phyloP scores from a whole-genome alignment of 1,284 basidiomycete genomes.

The Malassezia dermatis region DNA sequence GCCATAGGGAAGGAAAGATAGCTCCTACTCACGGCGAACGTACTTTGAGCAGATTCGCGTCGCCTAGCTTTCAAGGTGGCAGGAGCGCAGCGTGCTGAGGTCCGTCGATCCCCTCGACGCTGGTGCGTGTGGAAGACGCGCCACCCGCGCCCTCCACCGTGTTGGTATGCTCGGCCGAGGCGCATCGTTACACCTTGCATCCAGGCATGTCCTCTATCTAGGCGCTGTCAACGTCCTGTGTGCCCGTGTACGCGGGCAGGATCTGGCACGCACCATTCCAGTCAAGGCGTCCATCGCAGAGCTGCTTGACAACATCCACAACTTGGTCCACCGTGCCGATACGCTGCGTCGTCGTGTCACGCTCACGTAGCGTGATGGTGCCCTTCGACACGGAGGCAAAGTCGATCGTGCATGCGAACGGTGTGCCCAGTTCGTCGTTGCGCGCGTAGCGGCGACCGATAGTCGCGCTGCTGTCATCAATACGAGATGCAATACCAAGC shows the following conservation, averaged over 20 bases:
- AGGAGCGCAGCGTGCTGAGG: neutral
- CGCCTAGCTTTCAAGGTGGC: neutral
- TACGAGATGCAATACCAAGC: slow-evolving; percentile 77
- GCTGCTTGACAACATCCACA: slow-evolving; percentile 58
- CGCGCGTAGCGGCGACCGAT: slow-evolving; percentile 95
- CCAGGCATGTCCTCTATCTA: no score
- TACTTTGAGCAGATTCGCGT: neutral
- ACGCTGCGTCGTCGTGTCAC: slow-evolving; percentile 83
- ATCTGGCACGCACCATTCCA: slow-evolving; percentile 68
- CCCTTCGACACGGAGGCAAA: slow-evolving; percentile 69
- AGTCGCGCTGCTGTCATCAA: slow-evolving; percentile 87
- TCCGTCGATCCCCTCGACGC: neutral
- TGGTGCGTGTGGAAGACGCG: neutral
- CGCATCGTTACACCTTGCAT: neutral
- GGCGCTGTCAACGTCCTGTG: slow-evolving; percentile 54
- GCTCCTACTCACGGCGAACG: neutral
- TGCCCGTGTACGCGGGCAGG: slow-evolving; percentile 74
- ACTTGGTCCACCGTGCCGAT: slow-evolving; percentile 90
- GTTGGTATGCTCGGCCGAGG: slow-evolving; percentile 8
- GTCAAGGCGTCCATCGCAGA: slow-evolving; percentile 49
- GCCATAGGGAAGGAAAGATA: neutral
- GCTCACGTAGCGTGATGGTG: slow-evolving; percentile 56
- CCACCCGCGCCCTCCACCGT: neutral
- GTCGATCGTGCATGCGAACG: slow-evolving; percentile 89
- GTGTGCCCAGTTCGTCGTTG: slow-evolving; percentile 96